Evolutionary conservation across 768 basidiomycete species (phyloP).

Genomic region (Artomyces pyxidatus): DNA sequence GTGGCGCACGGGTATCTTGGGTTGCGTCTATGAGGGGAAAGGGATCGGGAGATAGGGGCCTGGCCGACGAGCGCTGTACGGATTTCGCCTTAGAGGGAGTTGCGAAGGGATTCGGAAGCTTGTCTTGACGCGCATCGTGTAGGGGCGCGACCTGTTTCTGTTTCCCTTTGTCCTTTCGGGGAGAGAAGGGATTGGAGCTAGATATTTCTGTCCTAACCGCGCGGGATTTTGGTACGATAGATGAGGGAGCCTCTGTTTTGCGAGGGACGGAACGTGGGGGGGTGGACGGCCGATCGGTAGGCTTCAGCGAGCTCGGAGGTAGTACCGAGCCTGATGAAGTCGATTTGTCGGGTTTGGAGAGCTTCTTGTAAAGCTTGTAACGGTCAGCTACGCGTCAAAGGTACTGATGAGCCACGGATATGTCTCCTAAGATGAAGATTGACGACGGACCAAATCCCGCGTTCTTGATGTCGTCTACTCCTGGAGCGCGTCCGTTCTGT

Average conservation of each 20-base stretch:
- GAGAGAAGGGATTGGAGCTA: constrained; percentile 74
- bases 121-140: constrained; percentile 13
- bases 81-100: constrained; percentile 31
- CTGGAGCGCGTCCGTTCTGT: constrained; percentile 47
- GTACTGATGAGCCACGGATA: constrained; percentile 11
- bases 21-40: constrained; percentile 29
- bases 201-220: constrained; percentile 41
- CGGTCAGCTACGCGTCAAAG: constrained; percentile 49
- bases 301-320: constrained; percentile 27
- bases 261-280: constrained; percentile 24
- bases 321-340: constrained; percentile 21
- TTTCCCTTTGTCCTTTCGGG: constrained; percentile 59
- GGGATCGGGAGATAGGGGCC: constrained; percentile 32
- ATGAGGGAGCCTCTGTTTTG: constrained; percentile 25
- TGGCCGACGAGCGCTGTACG: constrained; percentile 15
- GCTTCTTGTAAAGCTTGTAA: constrained; percentile 76
- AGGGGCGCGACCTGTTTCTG: constrained; percentile 20
- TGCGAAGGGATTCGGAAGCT: constrained; percentile 35
- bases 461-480: constrained; percentile 62
- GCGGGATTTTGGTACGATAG: constrained; percentile 43
- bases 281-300: constrained; percentile 23
- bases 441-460: constrained; percentile 51
- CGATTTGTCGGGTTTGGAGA: constrained; percentile 39
- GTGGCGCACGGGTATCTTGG: constrained; percentile 8
- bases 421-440: constrained; percentile 2